phyloP scores from a whole-genome alignment of 2,329 filamentous ascomycete genomes.

The Claviceps quebecensis region DNA sequence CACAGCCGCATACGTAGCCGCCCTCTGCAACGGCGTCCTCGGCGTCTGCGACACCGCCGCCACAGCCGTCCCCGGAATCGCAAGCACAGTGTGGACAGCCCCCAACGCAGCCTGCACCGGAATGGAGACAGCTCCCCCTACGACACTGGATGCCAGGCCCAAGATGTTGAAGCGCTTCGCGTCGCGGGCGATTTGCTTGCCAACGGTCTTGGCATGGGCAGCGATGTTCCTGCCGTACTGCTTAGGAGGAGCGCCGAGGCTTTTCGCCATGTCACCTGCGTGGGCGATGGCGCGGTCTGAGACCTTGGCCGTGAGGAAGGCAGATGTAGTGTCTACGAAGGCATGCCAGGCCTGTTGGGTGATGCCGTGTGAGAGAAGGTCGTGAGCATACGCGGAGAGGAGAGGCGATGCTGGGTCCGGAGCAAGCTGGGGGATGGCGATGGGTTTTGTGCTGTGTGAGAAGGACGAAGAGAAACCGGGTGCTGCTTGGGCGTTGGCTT shows the following conservation, averaged over 20 bases:
- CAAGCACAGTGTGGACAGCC: constrained; percentile 18
- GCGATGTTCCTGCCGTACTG: constrained; percentile 22
- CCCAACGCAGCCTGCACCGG: constrained; percentile 24
- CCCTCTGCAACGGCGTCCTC: constrained; percentile 26
- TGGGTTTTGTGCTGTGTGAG: constrained; percentile 13
- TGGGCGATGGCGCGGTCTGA: constrained; percentile 29
- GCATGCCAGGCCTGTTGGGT: constrained; percentile 20
- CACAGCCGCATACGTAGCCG: constrained; percentile 25
- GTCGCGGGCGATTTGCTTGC: constrained; percentile 20
- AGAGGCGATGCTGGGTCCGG: constrained; percentile 23
- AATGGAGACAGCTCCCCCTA: constrained; percentile 25
- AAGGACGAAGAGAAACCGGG: background rate
- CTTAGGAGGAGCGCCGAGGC: constrained; percentile 22
- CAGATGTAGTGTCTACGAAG: constrained; percentile 27
- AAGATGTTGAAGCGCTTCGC: constrained; percentile 26
- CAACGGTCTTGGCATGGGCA: constrained; percentile 22
- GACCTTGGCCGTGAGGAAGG: constrained; percentile 31
- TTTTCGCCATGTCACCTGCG: constrained; percentile 25
- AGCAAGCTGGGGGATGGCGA: constrained; percentile 27
- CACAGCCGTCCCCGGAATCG: constrained; percentile 21
- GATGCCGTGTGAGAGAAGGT: constrained; percentile 25
- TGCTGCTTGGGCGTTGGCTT: background rate
- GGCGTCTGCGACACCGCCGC: constrained; percentile 23
- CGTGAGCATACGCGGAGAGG: constrained; percentile 22
- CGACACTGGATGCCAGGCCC: constrained; percentile 21